A percentile compares a stretch with the other conserved stretches of the same genome.
Conservation (phyloP, 129 eudicot genomes). For the Erigeron canadensis region DNA sequence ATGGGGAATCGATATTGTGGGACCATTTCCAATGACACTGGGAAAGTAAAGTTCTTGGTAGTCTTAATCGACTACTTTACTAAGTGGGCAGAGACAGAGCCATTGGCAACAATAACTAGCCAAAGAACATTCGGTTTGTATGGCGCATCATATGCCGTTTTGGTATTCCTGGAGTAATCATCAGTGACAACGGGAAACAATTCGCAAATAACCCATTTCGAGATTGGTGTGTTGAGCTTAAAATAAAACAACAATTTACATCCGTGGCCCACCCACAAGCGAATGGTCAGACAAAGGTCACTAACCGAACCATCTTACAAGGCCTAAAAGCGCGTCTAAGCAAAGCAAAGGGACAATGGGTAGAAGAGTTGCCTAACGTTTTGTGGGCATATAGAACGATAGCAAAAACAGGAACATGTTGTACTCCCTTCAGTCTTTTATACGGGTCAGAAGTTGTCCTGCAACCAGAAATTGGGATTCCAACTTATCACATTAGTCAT, state of each 20-base stretch:
- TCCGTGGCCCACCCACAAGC: not conserved
- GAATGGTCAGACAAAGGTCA: not conserved
- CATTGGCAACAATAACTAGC: not conserved
- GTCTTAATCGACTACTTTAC: not conserved
- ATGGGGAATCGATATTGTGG: too few species aligned
- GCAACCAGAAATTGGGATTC: too few species aligned
- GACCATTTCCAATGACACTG: too few species aligned
- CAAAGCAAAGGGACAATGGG: constrained; percentile 13
- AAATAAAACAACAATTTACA: not conserved
- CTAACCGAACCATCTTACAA: not conserved
- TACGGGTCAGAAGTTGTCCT: too few species aligned
- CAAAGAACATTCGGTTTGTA: not conserved
- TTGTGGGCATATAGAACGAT: not conserved
- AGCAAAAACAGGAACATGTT: not conserved
- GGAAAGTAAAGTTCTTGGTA: not conserved
- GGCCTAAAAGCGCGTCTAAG: too few species aligned
- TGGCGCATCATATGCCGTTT: too few species aligned
- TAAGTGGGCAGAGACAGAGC: not conserved
- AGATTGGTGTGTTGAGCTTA: not conserved
- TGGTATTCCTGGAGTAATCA: too few species aligned
- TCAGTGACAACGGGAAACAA: too few species aligned
- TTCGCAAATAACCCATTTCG: too few species aligned
- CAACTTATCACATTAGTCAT: too few species aligned
- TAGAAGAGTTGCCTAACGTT: not conserved
- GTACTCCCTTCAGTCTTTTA: too few species aligned